Evolutionary conservation across 164 flowering plant species (phyloP), one percentile per base, ranked within the genome.

Genomic region (Magnolia kwangsiensis): DNA sequence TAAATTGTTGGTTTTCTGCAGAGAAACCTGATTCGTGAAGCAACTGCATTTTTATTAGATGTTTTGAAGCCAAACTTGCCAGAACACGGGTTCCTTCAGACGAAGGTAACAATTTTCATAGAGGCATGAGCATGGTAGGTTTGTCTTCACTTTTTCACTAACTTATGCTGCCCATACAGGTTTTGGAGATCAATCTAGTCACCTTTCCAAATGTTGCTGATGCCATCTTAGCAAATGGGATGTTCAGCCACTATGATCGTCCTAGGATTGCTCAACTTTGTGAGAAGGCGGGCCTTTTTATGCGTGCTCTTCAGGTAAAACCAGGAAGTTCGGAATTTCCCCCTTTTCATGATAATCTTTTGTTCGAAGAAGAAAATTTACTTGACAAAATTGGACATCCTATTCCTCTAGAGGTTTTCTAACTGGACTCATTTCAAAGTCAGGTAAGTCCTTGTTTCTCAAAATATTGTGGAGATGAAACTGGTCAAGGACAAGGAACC

Each of bases 161-260:
- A 29, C 50, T 68, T 55, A 27, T 51, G 64, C 50, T 18, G n/a
- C 65, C 19, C 75, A 18, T 74, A 18, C 81, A 96, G 99, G 99
- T 96, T 27, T 82, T 96, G 86, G 99, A 96, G 75, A 94, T 96
- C 85, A 94, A 96, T 85, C 87, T 96, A 64, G 98, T 96, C n/a
- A 93, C 98, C 3, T 96, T 91, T 82, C 98, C 99, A 49, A 96
- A 96, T 87, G 99, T 96, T 49, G 99, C 98, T 59, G 99, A 96
- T 87, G 99, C 99, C 29, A 94, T 96, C 63, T 86, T 96, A 76
- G 98, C 99, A 27, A 96, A 96, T 86, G 99, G 99, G 55, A 96
- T 96, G 99, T 96, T 96, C 79, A 91, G 94, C 81, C 99, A 96
- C 78, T 96, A 96, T 84, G 99, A 96, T 71, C 93, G 98, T 65